phyloP scores from a whole-genome alignment of 305 asterid species.

The Galium porrigens region DNA sequence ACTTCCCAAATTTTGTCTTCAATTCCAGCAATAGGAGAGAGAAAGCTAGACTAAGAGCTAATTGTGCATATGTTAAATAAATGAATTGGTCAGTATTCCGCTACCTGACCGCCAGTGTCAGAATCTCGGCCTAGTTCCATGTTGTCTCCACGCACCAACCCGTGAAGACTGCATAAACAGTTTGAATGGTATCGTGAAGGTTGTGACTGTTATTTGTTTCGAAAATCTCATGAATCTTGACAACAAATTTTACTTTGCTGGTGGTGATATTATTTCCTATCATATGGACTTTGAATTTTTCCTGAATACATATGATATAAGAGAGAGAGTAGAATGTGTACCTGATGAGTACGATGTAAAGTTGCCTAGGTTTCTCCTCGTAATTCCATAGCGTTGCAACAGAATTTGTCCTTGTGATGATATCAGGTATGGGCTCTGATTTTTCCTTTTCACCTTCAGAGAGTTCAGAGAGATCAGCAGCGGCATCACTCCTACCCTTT shows the following conservation, averaged over 20 bases:
- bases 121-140: conserved; percentile 77
- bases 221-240: neutral
- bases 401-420: conserved; percentile 35
- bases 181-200: conserved; percentile 6
- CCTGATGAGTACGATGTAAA: conserved; percentile 58
- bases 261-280: neutral
- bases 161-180: conserved; percentile 42
- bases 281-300: neutral
- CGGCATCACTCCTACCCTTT: conserved; percentile 38
- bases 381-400: conserved; percentile 33
- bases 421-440: conserved; percentile 17
- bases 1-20: neutral
- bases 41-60: neutral
- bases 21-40: neutral
- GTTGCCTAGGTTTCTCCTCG: conserved; percentile 33
- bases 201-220: neutral
- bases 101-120: conserved; percentile 69
- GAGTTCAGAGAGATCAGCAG: conserved; percentile 53
- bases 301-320: neutral
- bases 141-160: conserved; percentile 64
- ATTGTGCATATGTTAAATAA: conserved; percentile 3
- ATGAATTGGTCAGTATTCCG: conserved; percentile 11
- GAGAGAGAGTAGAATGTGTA: conserved; percentile 10
- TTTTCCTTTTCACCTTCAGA: conserved; percentile 62
- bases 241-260: neutral